Base-by-base conservation (phyloP, 345 rosid genomes). In the Euphorbia lathyris region DNA sequence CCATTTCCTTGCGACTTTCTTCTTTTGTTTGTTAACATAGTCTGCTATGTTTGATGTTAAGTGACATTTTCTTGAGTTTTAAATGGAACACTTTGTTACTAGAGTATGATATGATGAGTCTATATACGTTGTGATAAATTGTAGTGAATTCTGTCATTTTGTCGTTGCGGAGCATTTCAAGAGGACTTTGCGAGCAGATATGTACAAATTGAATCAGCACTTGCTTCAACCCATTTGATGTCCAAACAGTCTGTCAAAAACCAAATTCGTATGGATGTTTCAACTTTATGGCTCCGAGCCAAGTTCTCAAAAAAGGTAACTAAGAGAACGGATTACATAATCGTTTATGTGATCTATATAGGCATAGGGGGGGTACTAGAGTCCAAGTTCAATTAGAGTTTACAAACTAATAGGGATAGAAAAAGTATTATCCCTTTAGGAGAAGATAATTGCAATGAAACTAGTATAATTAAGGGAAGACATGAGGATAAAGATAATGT, bases 221-320 rank as follows among this genome's bases (percentile, higher is more conserved):
- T 90, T 29, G 93, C 96, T 6, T 90, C 93, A 1, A 80, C 87
- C 30, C 90, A 90, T 82, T 79, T 88, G 60, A 77, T 78, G 84
- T 75, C 87, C 22, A 83, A 80, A 68, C 91, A 85, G 70, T 67
- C 86, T 17, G 77, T 86, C 16, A 81, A 83, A 58, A 78, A 78
- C 57, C 88, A 84, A 71, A 76, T 88, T 71, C 96, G 91, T 7
- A 74, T 73, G 38, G 82, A 81, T 69, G 83, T 88, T 61, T 81
- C 90, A 29, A 91, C 96, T 0, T 74, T 75, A 72, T 90, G 96
- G 96, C 80, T 88, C 71, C 91, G 93, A 11, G 80, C 93, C 57
- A 84, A 79, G 70, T 79, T 82, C 83, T 84, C 81, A 58, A 90
- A 76, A 78, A 76, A 63, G 80, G 90, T 87, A 67, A 45, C 19